Percentiles rank a stretch among this genome's conserved stretches.
Conservation (phyloP, 768 basidiomycete genomes). For the Boletales sp. region DNA sequence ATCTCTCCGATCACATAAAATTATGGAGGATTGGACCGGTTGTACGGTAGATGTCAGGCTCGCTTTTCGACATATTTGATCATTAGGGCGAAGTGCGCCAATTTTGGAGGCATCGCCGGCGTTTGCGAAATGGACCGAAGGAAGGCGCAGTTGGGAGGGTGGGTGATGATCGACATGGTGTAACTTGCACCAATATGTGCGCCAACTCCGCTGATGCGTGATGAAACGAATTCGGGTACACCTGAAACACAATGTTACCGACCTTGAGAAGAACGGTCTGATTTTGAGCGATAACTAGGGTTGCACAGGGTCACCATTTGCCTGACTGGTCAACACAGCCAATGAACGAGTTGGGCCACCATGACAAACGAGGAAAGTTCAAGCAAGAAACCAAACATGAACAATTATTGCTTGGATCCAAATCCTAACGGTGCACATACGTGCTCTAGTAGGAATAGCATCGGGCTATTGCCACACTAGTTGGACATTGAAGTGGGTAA, state of each 20-base stretch:
- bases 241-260: conserved; percentile 10
- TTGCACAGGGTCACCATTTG: background rate
- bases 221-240: conserved; percentile 1
- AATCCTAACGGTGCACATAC: too few species aligned
- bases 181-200: background rate
- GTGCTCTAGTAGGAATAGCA: too few species aligned
- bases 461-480: too few species aligned
- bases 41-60: conserved; percentile 4
- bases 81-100: background rate
- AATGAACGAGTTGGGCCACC: too few species aligned
- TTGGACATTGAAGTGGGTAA: too few species aligned
- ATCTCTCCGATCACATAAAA: background rate
- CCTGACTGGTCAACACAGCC: background rate
- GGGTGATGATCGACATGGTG: background rate
- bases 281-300: background rate
- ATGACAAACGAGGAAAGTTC: too few species aligned
- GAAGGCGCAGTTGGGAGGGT: background rate
- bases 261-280: too few species aligned
- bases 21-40: background rate
- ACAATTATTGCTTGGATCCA: too few species aligned
- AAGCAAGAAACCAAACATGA: too few species aligned
- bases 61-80: conserved; percentile 5
- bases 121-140: conserved; percentile 8
- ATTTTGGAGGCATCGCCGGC: background rate
- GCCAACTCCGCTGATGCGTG: conserved; percentile 4